phyloP scores from a whole-genome alignment of 768 basidiomycete species.

The Psilocybe tampanensis region DNA sequence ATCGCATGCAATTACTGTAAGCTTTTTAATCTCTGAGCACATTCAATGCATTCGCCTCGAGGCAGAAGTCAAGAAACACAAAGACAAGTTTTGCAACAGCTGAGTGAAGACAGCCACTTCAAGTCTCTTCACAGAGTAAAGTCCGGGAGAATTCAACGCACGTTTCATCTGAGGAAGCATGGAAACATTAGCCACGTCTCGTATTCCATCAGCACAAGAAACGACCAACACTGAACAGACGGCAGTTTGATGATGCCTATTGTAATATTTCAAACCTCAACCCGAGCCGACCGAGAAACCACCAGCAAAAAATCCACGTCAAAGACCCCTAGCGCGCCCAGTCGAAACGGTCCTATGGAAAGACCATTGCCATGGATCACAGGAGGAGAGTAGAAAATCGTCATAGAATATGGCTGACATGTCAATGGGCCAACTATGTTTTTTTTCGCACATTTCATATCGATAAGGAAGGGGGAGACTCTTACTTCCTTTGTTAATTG shows the following conservation, averaged over 20 bases:
- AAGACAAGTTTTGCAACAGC: no score
- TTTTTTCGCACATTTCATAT: slow-evolving; percentile 13
- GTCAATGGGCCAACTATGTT: neutral
- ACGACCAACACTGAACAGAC: no score
- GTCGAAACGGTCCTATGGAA: slow-evolving; percentile 3
- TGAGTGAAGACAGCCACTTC: no score
- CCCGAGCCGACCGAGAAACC: neutral
- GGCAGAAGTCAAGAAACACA: no score
- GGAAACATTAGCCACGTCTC: neutral
- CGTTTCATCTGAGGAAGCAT: neutral
- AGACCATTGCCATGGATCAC: no score
- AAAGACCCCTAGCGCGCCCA: neutral
- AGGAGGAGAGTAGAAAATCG: slow-evolving; percentile 4
- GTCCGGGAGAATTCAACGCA: neutral
- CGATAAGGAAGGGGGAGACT: neutral
- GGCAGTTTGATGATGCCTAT: no score
- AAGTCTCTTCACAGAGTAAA: neutral
- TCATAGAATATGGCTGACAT: slow-evolving; percentile 5
- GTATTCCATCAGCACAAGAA: neutral
- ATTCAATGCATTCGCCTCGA: slow-evolving; percentile 1
- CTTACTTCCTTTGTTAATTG: slow-evolving; percentile 8
- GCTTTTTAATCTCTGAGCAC: slow-evolving; percentile 13
- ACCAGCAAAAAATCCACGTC: neutral
- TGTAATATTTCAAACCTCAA: neutral
- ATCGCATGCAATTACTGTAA: neutral